Evolutionary conservation across 768 basidiomycete genomes (phyloP).

Genomic region (Hygrocybe punicea): DNA sequence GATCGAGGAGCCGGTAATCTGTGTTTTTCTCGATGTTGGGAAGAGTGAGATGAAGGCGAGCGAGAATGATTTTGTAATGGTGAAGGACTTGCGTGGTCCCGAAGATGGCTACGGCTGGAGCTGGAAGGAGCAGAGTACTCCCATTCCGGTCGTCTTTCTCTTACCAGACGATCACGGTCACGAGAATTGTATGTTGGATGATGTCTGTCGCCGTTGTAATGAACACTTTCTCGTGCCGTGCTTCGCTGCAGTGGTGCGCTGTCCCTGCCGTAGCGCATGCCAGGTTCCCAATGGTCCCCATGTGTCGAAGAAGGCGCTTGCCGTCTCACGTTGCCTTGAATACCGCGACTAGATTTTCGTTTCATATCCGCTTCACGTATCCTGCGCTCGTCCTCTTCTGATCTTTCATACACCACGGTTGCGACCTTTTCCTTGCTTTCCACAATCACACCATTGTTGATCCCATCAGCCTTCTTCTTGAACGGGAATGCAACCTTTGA

Average conservation of each 20-base stretch:
- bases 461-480: slow-evolving; percentile 48
- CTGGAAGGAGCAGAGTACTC: slow-evolving; percentile 18
- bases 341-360: slow-evolving; percentile 16
- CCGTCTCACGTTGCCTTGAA: slow-evolving; percentile 8
- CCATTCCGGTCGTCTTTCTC: slow-evolving; percentile 17
- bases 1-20: slow-evolving; percentile 41
- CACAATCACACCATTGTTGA: slow-evolving; percentile 14
- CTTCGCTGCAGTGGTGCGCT: neutral
- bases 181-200: slow-evolving; percentile 5
- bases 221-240: neutral
- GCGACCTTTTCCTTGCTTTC: slow-evolving; percentile 16
- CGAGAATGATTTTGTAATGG: slow-evolving; percentile 36
- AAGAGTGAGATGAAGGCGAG: slow-evolving; percentile 37
- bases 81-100: slow-evolving; percentile 20
- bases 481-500: slow-evolving; percentile 71
- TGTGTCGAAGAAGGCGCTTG: slow-evolving; percentile 2
- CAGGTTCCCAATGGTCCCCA: slow-evolving; percentile 42
- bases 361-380: slow-evolving; percentile 37
- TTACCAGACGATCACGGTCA: slow-evolving; percentile 13
- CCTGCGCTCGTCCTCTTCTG: slow-evolving; percentile 46
- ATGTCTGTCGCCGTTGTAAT: slow-evolving; percentile 1
- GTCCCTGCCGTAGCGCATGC: slow-evolving; percentile 18
- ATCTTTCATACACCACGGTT: slow-evolving; percentile 36
- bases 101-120: slow-evolving; percentile 18
- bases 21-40: slow-evolving; percentile 37